phyloP scores from a whole-genome alignment of 805 yeast genomes.

The Ogataea salicorniae region DNA sequence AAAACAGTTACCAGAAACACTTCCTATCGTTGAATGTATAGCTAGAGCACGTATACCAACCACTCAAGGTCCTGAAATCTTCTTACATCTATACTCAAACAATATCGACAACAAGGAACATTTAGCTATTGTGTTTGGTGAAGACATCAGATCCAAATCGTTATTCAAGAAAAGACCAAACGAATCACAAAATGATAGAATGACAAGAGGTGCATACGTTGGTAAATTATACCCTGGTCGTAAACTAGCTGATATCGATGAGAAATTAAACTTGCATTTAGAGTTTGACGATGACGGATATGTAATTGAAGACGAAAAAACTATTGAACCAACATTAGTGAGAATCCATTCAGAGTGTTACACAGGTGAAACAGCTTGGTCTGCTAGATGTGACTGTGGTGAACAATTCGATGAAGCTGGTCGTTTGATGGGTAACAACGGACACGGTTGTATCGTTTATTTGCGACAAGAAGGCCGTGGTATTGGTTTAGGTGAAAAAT shows the following conservation, averaged over 20 bases:
- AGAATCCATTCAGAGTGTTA: conserved; percentile 96
- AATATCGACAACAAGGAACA: conserved; percentile 89
- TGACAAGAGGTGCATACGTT: conserved; percentile 97
- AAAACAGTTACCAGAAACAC: conserved; percentile 41
- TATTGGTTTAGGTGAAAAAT: conserved; percentile 94
- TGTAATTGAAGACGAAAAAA: conserved; percentile 26
- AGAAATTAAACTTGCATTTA: conserved; percentile 32
- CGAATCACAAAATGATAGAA: conserved; percentile 86
- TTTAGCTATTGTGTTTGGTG: conserved; percentile 95
- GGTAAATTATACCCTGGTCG: conserved; percentile 91
- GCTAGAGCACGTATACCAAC: conserved; percentile 97
- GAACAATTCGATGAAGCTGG: conserved; percentile 99
- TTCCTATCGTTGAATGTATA: conserved; percentile 80
- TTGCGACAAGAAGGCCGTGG: conserved; percentile 98
- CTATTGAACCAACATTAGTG: conserved; percentile 53
- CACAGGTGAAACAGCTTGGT: conserved; percentile 99
- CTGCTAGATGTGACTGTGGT: conserved; percentile 98
- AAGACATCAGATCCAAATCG: conserved; percentile 73
- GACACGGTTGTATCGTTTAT: conserved; percentile 93
- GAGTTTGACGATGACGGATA: conserved; percentile 39
- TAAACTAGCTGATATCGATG: conserved; percentile 59
- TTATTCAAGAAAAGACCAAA: conserved; percentile 55
- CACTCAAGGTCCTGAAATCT: conserved; percentile 90
- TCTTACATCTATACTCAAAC: conserved; percentile 82
- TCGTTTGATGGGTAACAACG: conserved; percentile 77